Evolutionary conservation across 2,329 filamentous ascomycete species (phyloP).

Genomic region (Atkinsonella texensis): DNA sequence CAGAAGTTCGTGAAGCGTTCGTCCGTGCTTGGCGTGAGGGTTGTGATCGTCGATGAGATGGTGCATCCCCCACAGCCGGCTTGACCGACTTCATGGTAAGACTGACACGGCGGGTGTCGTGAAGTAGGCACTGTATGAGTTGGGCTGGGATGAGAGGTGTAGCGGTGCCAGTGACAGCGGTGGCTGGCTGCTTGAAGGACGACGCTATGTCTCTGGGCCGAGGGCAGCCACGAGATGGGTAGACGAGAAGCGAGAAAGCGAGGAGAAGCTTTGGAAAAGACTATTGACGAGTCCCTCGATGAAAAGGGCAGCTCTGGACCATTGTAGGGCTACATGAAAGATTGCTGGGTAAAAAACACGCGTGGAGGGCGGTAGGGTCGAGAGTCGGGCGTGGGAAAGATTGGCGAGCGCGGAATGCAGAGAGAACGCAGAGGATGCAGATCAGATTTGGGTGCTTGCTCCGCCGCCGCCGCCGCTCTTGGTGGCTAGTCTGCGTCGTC

Average conservation of each 20-base stretch:
- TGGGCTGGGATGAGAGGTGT: background rate
- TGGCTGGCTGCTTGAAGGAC: background rate
- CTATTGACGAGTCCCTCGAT: background rate
- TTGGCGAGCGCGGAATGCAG: background rate
- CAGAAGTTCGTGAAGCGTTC: slow-evolving; percentile 47
- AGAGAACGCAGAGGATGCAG: background rate
- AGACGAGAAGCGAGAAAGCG: background rate
- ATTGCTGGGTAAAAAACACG: slow-evolving; percentile 2
- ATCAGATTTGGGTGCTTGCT: background rate
- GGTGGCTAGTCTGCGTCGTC: too few relatives aligned
- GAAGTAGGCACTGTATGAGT: background rate
- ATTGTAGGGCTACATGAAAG: slow-evolving; percentile 6
- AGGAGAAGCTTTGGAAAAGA: background rate
- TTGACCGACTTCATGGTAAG: slow-evolving; percentile 44
- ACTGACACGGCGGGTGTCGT: background rate
- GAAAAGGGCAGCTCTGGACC: slow-evolving; percentile 2
- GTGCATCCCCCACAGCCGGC: slow-evolving; percentile 27
- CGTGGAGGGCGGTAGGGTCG: background rate
- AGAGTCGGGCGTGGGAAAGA: background rate
- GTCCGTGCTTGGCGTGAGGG: slow-evolving; percentile 53
- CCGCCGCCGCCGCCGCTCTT: too few relatives aligned
- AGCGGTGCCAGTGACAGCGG: background rate
- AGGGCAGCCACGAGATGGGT: background rate
- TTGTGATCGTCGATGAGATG: slow-evolving; percentile 47
- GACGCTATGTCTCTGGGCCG: background rate